A percentile compares a stretch with the other conserved stretches of the same genome.
Conservation (phyloP, 352 stramenopile genomes). For the Pythium sukuiense region DNA sequence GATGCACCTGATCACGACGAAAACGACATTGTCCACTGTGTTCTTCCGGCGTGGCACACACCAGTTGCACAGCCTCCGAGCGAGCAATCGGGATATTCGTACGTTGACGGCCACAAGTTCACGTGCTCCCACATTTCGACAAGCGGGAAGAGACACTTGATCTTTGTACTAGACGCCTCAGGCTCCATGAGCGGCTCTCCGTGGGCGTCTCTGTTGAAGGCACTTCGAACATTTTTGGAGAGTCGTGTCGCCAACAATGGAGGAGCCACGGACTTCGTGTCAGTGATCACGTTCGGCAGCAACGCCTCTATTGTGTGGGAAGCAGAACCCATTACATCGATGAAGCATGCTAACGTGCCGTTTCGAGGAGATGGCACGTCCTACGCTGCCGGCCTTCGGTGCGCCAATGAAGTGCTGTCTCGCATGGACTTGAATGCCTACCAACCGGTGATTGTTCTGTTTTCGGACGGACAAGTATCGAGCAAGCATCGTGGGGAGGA, state of each 20-base stretch:
- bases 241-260: conserved; percentile 65
- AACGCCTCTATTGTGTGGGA: conserved; percentile 49
- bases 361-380: conserved; percentile 54
- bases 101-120: conserved; percentile 71
- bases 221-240: conserved; percentile 60
- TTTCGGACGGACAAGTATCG: conserved; percentile 68
- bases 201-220: conserved; percentile 58
- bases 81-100: conserved; percentile 46
- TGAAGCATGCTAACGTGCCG: conserved; percentile 21
- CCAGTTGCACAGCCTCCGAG: conserved; percentile 25
- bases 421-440: conserved; percentile 56
- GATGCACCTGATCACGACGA: conserved; percentile 65
- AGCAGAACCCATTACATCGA: conserved; percentile 50
- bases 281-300: conserved; percentile 68
- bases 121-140: conserved; percentile 59
- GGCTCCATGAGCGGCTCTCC: conserved; percentile 67
- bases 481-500: conserved; percentile 50
- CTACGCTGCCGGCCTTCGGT: conserved; percentile 47
- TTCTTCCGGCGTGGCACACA: conserved; percentile 68
- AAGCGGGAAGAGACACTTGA: conserved; percentile 60
- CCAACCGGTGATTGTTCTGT: conserved; percentile 74
- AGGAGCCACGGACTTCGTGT: conserved; percentile 60
- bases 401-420: conserved; percentile 70
- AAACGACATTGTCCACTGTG: conserved; percentile 49
- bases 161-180: conserved; percentile 79